These are phyloP conservation scores for Solanum bukasovii DNA, from an alignment of 257 asterid genomes.

Conservation along the genomic window DNA sequence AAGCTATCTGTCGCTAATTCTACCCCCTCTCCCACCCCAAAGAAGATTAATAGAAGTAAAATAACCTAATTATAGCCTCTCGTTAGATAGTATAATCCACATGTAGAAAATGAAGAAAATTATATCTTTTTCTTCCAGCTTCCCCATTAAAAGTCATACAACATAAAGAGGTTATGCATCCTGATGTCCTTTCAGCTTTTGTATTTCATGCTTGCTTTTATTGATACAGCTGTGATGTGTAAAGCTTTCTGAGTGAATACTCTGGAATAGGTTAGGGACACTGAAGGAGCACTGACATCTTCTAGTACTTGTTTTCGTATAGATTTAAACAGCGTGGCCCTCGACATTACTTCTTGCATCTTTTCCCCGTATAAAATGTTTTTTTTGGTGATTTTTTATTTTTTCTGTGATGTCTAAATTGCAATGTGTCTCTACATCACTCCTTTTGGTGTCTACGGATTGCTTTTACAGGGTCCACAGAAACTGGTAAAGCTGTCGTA, in stretches of 20 bases:
- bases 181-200: not conserved
- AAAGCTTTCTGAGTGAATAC: not conserved
- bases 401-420: not conserved
- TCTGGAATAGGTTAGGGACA: too few relatives aligned
- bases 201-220: not conserved
- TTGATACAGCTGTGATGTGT: not conserved
- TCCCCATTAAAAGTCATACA: not conserved
- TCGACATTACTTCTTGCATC: not conserved
- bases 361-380: not conserved
- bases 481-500: slow-evolving; percentile 26
- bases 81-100: not conserved
- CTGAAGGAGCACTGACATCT: not conserved
- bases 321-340: not conserved
- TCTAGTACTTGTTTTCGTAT: not conserved
- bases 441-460: slow-evolving; percentile 6
- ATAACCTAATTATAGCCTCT: not conserved
- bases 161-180: not conserved
- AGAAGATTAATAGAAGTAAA: not conserved
- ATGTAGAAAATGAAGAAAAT: not conserved
- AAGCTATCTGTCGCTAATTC: not conserved
- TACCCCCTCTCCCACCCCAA: not conserved
- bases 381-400: not conserved
- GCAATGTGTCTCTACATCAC: not conserved
- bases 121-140: not conserved
- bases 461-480: slow-evolving; percentile 37